Base-by-base conservation (phyloP, 2,329 filamentous ascomycete genomes). In the Trichothecium sympodiale region DNA sequence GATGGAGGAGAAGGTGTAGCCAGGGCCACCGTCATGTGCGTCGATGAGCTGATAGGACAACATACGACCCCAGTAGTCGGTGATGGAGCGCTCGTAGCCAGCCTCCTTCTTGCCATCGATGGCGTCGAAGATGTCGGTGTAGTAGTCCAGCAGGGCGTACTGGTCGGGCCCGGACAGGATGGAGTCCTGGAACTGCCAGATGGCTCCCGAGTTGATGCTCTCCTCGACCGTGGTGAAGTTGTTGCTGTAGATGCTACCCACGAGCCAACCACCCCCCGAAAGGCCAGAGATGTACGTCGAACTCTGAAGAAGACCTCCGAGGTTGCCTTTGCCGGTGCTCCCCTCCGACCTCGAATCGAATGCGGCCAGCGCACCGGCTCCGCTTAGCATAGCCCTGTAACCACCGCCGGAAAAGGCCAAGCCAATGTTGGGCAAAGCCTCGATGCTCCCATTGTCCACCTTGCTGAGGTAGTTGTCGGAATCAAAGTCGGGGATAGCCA, bases 11-110 rank as follows among this genome's bases (percentile, higher is more conserved):
- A 80, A 94, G 4, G 87, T 94, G 50, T 81, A 87, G 12, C 65
- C 67, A 12, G 80, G 75, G 0, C 84, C 87, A 28, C 87, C 88
- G 41, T 83, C 60, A 1, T 68, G 69, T 5, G 74, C 81, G 51
- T 89, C 83, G 52, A 94, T 72, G 33, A 94, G 71, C 60, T 94
- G 87, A 58, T 82, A 93, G 2, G 80, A 80, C n/a, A 94, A 68
- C 32, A 83, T 83, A 39, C 87, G 80, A 18, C 83, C 84, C 81
- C 87, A 94, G 56, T 86, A 86, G 61, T 95, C 88, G 0, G 88
- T 94, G 38, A 94, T 68, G 8, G 83, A 82, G 4, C 72, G 74
- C 26, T 65, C 52, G 43, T 56, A 66, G 15, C 61, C 62, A 8
- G 58, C 58, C 17, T 57, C 49, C n/a, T 52, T 47, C 52, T 65